Percentiles rank a stretch among this genome's conserved stretches.
These are phyloP conservation scores for Saprolegnia diclina DNA, from an alignment of 352 stramenopile genomes.

Conservation along the genomic window DNA sequence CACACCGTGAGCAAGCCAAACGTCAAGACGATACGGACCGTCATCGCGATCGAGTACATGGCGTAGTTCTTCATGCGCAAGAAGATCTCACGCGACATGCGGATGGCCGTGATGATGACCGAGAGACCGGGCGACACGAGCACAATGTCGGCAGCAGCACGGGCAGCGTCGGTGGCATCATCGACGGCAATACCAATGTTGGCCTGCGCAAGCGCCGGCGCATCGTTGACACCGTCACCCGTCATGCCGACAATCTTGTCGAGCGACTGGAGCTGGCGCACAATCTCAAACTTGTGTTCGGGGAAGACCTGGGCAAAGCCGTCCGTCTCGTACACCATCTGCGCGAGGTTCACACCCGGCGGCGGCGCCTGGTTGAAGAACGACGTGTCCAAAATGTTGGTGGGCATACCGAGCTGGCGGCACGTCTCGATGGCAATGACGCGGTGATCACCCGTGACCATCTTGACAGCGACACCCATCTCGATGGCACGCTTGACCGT, in stretches of 20 bases:
- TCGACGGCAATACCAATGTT: constrained; percentile 91
- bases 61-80: constrained; percentile 89
- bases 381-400: constrained; percentile 38
- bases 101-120: constrained; percentile 86
- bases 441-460: constrained; percentile 89
- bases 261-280: constrained; percentile 46
- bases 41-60: constrained; percentile 88
- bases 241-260: constrained; percentile 80
- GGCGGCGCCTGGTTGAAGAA: constrained; percentile 28
- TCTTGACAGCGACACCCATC: constrained; percentile 87
- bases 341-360: constrained; percentile 31
- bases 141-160: constrained; percentile 86
- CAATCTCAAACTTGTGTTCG: constrained; percentile 87
- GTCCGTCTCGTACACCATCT: constrained; percentile 33
- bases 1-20: constrained; percentile 84
- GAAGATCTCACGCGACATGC: constrained; percentile 86
- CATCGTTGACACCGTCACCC: constrained; percentile 90
- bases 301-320: constrained; percentile 91
- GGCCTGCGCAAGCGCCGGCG: constrained; percentile 79
- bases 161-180: constrained; percentile 82
- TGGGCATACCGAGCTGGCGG: constrained; percentile 67
- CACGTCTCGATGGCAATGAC: constrained; percentile 84
- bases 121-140: constrained; percentile 80
- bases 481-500: constrained; percentile 73
- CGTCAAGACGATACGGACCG: constrained; percentile 82